These are phyloP conservation scores for Geranium incanum DNA, from an alignment of 441 rosid genomes.

Conservation along the genomic window DNA sequence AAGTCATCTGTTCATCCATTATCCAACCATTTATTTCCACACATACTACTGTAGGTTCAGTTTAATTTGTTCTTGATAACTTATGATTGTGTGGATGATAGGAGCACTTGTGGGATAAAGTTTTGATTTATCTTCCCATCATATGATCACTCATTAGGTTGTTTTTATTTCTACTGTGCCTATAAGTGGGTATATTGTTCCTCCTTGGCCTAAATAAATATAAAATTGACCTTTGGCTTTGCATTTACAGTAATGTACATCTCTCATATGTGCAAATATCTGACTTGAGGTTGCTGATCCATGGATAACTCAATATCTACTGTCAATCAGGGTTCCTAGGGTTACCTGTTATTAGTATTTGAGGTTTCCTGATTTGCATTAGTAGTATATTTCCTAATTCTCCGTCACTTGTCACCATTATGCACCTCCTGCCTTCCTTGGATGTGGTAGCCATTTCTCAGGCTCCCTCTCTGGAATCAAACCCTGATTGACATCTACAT, in stretches of 20 bases:
- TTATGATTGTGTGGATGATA: background rate
- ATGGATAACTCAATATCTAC: constrained; percentile 23
- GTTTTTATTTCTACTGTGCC: background rate
- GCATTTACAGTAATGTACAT: background rate
- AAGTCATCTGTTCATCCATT: no score
- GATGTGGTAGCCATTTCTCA: no score
- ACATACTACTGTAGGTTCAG: no score
- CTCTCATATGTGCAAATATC: constrained; percentile 64
- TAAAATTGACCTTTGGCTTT: background rate
- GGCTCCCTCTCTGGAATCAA: no score
- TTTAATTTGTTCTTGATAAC: no score
- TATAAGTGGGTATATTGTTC: background rate
- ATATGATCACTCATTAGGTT: background rate
- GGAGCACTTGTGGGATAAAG: background rate
- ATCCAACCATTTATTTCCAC: no score
- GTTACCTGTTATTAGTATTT: no score
- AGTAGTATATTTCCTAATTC: no score
- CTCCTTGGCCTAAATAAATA: background rate
- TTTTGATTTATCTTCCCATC: background rate
- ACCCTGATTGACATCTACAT: background rate
- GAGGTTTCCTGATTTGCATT: no score
- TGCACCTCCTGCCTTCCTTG: no score
- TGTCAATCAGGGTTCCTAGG: no score
- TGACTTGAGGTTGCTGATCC: constrained; percentile 20
- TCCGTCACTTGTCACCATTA: no score